phyloP scores from a whole-genome alignment of 106 monocot species.

The Allium fistulosum region DNA sequence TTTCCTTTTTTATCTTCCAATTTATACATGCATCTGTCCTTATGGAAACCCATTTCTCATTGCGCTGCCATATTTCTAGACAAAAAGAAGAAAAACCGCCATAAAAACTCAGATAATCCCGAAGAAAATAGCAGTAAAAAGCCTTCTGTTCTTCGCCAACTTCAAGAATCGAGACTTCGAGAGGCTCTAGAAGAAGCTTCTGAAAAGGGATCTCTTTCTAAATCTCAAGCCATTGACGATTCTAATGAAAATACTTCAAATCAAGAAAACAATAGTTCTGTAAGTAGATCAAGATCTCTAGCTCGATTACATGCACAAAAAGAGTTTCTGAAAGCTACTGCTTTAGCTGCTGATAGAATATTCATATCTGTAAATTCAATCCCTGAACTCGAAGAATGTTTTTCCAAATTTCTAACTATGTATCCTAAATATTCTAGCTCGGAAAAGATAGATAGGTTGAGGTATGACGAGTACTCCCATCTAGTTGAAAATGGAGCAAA shows the following conservation, averaged over 20 bases:
- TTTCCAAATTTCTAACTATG: conserved; percentile 46
- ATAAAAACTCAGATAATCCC: conserved; percentile 3
- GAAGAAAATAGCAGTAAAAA: conserved; percentile 7
- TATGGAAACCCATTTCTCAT: conserved; percentile 92
- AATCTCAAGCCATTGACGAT: conserved; percentile 36
- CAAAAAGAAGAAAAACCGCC: conserved; percentile 54
- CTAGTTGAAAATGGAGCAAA: conserved; percentile 29
- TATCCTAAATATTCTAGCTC: conserved; percentile 52
- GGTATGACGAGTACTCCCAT: conserved; percentile 41
- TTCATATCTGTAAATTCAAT: conserved; percentile 26
- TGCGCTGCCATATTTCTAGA: conserved; percentile 69
- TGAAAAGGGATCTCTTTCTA: conserved; percentile 43
- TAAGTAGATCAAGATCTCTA: conserved; percentile 40
- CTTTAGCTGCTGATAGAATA: conserved; percentile 21
- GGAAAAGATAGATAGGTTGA: conserved; percentile 36
- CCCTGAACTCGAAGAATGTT: conserved; percentile 32
- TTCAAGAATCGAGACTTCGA: conserved; percentile 46
- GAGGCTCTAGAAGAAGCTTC: conserved; percentile 66
- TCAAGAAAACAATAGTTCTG: neutral
- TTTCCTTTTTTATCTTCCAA: neutral
- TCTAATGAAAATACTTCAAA: neutral
- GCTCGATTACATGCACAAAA: conserved; percentile 50
- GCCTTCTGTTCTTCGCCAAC: conserved; percentile 27
- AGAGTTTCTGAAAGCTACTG: conserved; percentile 52
- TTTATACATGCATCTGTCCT: conserved; percentile 66